Percentiles rank a stretch among this genome's conserved stretches.
Evolutionary conservation across 768 basidiomycete species (phyloP).

Genomic region (Asterophora parasitica): DNA sequence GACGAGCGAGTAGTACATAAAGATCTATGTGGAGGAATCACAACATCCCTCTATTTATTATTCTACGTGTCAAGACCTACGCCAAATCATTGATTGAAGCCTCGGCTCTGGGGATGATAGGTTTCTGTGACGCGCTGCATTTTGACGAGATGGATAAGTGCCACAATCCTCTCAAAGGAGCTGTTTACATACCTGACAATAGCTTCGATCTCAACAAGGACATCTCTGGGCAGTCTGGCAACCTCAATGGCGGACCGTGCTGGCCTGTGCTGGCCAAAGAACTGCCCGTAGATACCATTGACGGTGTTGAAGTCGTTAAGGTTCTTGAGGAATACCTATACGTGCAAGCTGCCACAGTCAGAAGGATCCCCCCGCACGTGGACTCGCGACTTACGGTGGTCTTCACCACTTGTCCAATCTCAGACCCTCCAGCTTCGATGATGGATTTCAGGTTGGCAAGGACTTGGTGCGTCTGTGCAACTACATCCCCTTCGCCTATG

Average conservation of each 20-base stretch:
- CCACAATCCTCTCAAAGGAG: too few species aligned
- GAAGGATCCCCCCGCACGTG: background rate
- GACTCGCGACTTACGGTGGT: constrained; percentile 64
- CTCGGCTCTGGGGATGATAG: too few species aligned
- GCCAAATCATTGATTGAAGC: too few species aligned
- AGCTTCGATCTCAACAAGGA: constrained; percentile 88
- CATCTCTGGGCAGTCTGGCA: constrained; percentile 82
- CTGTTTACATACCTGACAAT: constrained; percentile 60
- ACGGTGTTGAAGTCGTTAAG: constrained; percentile 88
- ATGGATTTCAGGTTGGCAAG: constrained; percentile 83
- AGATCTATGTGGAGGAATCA: too few species aligned
- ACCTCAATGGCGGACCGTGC: constrained; percentile 93
- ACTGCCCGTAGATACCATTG: constrained; percentile 76
- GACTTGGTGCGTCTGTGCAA: constrained; percentile 77
- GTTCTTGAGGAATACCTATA: constrained; percentile 83
- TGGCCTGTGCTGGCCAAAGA: constrained; percentile 90
- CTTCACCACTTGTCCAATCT: constrained; percentile 80
- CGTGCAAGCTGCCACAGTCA: background rate
- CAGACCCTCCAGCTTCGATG: constrained; percentile 77
- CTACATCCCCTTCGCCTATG: constrained; percentile 63
- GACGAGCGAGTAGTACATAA: too few species aligned
- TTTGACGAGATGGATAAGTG: too few species aligned
- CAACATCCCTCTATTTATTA: too few species aligned
- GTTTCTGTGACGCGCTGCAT: too few species aligned
- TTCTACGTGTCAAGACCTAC: too few species aligned